phyloP scores from a whole-genome alignment of 352 stramenopile species.

The Peronospora destructor region DNA sequence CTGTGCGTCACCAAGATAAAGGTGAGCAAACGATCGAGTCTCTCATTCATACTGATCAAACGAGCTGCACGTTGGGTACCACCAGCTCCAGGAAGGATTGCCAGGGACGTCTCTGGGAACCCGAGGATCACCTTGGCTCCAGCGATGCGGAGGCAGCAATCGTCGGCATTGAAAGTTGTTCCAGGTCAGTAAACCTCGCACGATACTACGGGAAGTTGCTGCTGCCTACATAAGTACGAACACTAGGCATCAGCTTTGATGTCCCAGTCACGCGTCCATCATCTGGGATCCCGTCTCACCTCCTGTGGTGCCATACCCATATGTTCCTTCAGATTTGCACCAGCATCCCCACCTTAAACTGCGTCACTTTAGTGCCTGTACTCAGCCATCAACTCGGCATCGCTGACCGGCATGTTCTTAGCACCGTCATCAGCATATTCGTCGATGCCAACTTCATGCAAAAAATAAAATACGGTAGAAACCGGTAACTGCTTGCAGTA shows the following conservation, averaged over 20 bases:
- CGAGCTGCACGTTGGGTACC: conserved; percentile 90
- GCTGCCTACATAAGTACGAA: conserved; percentile 18
- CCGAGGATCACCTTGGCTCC: conserved; percentile 82
- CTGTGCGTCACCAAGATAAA: conserved; percentile 15
- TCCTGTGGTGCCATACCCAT: conserved; percentile 82
- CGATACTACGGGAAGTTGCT: conserved; percentile 50
- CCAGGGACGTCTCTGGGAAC: conserved; percentile 88
- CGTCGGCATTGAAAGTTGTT: conserved; percentile 87
- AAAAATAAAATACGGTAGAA: not conserved
- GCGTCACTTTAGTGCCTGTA: conserved; percentile 14
- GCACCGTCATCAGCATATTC: conserved; percentile 9
- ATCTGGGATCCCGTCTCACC: conserved; percentile 20
- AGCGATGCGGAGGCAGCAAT: conserved; percentile 89
- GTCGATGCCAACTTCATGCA: not conserved
- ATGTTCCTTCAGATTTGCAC: conserved; percentile 88
- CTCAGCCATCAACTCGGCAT: conserved; percentile 10
- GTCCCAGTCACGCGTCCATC: not conserved
- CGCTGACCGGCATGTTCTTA: not conserved
- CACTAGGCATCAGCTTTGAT: not conserved
- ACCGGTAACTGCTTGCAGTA: not conserved
- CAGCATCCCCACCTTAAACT: conserved; percentile 68
- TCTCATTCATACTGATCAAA: conserved; percentile 59
- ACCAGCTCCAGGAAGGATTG: conserved; percentile 90
- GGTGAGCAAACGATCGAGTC: not conserved
- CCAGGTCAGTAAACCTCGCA: conserved; percentile 77